Evolutionary conservation across 495 filamentous ascomycete species (phyloP), one percentile per base, ranked within the genome.

Genomic region (Beverwykella pulmonaria): DNA sequence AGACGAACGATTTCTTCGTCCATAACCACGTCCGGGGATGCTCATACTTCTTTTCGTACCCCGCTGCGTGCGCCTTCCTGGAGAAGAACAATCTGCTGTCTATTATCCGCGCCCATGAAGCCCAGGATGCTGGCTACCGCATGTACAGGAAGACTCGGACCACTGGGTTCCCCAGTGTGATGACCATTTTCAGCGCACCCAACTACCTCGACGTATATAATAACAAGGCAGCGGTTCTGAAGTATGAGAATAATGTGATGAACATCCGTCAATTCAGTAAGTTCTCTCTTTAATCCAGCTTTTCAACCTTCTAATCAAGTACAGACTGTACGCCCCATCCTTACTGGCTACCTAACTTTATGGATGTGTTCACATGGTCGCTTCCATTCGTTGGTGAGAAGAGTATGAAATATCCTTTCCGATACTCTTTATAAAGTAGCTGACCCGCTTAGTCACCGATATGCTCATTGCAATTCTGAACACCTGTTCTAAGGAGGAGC

Each of bases 211-310:
- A 98, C 75, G 92, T 98, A n/a, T 98, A 98, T 81, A 98, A 98
- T 86, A 98, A 98, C 85, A 98, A 98, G 79, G 94, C 94, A 0
- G 94, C 94, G 0, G 94, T 98, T 22, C 81, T 98, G 63, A 98
- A 98, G 77, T 98, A 98, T 76, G 94, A 98, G 77, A 98, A 98
- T 79, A 98, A 98, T 75, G 94, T 98, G 61, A 98, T 98, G 94
- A 98, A 98, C 82, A 98, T 98, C 74, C 86, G 94, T 29, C 94
- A 98, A 76, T 98, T 98, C 80, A 98, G 76, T 78, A 77, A 52
- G 79, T 72, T 53, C 59, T 32, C 0, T 54, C 1, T 10, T 26
- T 4, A n/a, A 14, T 27, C 7, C 1, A 20, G 19, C 23, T 34
- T 19, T 12, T 20, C 26, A 26, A 32, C 25, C 46, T 27, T 17